Evolutionary conservation across 257 asterid species (phyloP).

Genomic region (Solanum chmielewskii): DNA sequence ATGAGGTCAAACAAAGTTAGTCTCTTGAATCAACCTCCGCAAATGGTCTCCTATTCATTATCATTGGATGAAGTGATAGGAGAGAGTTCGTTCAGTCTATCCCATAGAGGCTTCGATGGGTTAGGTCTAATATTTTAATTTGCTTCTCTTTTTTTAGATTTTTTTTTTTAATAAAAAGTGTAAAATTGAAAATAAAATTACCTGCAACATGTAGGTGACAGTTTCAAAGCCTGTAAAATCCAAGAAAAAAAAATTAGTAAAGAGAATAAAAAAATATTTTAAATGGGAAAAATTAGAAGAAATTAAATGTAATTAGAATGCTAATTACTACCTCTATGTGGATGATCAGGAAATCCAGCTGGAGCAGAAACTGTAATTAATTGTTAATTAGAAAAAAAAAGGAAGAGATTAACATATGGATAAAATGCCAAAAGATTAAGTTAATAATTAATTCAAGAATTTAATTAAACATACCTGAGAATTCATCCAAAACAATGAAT

Average conservation of each 20-base stretch:
- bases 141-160: too few relatives aligned
- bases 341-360: conserved; percentile 97
- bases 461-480: conserved; percentile 39
- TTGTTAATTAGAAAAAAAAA: neutral
- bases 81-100: too few relatives aligned
- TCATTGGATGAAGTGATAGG: too few relatives aligned
- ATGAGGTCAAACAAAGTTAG: too few relatives aligned
- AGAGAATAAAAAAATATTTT: neutral
- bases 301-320: neutral
- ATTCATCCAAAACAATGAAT: conserved; percentile 76
- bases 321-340: conserved; percentile 64
- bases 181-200: neutral
- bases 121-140: too few relatives aligned
- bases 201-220: conserved; percentile 93
- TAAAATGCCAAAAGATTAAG: neutral
- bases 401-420: neutral
- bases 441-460: neutral
- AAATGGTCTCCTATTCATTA: rapidly evolving
- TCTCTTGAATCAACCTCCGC: too few relatives aligned
- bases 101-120: too few relatives aligned
- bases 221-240: conserved; percentile 78
- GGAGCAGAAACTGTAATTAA: conserved; percentile 71
- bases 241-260: neutral
- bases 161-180: too few relatives aligned
- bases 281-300: neutral